Base-by-base conservation (phyloP, 139 green algal species). In the Picochlorum costavermella region DNA sequence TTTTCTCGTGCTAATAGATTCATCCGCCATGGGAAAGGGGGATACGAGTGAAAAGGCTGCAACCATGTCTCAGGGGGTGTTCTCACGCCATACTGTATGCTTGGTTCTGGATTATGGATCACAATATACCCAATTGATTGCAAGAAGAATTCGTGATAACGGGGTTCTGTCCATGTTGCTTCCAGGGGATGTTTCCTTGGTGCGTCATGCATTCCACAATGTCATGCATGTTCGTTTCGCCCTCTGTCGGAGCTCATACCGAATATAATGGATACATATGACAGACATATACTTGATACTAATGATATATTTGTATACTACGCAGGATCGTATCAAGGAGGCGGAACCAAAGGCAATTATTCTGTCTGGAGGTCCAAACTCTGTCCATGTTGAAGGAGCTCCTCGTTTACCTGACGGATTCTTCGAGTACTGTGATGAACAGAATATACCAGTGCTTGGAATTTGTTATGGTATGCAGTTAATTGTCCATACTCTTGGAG, bases 61-160 rank as follows among this genome's bases (percentile, higher is more conserved):
- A 73, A 62, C 61, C 43, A 25, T 55, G 37, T 48, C 40, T 8
- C 71, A 64, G 5, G 20, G 36, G 20, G 50, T 76, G 2, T 78
- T 78, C 57, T 23, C 23, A 25, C 49, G 62, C 44, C 70, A 81
- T 65, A 17, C 55, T 26, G 67, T 79, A 4, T 75, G 68, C 28
- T 45, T 93, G 31, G 82, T 96, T 46, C 72, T 96, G 16, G 89
- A 96, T 66, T 96, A 90, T 68, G 90, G 94, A 14, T 95, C 82
- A 2, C 93, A 98, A 69, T 98, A 98, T 75, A 98, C 91, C 1
- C 94, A 98, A 78, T 84, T 99, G 1, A 98, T 98, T 65, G 83
- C 88, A 1, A 75, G 94, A 30, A 77, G 94, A 1, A 76, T 98
- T 14, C 78, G 94, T 50, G 94, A 99, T 69, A 76, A 95, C 11